Percentiles rank a stretch among this genome's conserved stretches.
These are phyloP conservation scores for Verticillium alfalfae DNA, from an alignment of 2,329 filamentous ascomycete genomes.

Conservation along the genomic window DNA sequence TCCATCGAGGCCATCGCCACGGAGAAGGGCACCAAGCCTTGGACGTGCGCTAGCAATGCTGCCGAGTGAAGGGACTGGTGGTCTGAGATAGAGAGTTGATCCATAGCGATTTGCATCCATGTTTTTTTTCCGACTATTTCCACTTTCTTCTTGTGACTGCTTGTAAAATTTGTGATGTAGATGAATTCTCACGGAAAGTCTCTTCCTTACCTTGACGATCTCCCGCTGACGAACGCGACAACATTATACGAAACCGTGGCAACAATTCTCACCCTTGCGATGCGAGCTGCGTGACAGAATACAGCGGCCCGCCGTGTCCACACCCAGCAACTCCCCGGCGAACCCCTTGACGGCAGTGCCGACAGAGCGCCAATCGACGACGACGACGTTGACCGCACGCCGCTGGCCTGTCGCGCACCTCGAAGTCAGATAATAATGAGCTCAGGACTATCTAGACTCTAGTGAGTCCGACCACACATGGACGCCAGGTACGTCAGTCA, in stretches of 20 bases:
- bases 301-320: slow-evolving; percentile 6
- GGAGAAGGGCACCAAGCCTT: slow-evolving; percentile 22
- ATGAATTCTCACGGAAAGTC: too few relatives aligned
- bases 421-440: not conserved
- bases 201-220: too few relatives aligned
- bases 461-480: not conserved
- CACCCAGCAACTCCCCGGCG: slow-evolving; percentile 4
- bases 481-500: slow-evolving; percentile 13
- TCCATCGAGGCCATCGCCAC: slow-evolving; percentile 27
- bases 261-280: slow-evolving; percentile 7
- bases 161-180: not conserved
- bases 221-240: too few relatives aligned
- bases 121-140: too few relatives aligned
- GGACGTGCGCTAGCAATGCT: slow-evolving; percentile 26
- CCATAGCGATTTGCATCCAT: too few relatives aligned
- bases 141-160: not conserved
- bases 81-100: too few relatives aligned
- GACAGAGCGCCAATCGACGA: not conserved
- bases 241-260: slow-evolving; percentile 1
- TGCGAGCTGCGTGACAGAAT: slow-evolving; percentile 11
- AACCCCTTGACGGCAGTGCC: not conserved
- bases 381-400: too few relatives aligned
- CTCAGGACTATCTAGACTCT: not conserved
- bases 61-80: not conserved
- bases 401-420: too few relatives aligned